phyloP scores from a whole-genome alignment of 2,329 filamentous ascomycete species.

The Alternaria novae-zelandiae region DNA sequence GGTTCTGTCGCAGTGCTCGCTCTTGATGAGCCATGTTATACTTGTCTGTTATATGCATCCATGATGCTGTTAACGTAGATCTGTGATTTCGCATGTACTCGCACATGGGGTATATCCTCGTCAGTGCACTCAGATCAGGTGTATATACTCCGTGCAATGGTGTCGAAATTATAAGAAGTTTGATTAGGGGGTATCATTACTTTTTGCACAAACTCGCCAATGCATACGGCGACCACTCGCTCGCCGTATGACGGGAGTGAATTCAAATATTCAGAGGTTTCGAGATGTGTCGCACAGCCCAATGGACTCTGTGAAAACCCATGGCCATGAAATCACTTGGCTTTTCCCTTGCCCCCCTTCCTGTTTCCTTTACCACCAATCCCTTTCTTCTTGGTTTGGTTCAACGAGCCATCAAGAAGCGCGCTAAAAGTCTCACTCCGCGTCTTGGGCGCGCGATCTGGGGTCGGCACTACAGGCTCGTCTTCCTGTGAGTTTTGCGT shows the following conservation, averaged over 20 bases:
- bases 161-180: not conserved
- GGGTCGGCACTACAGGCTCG: not conserved
- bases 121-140: not conserved
- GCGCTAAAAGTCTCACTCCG: constrained; percentile 34
- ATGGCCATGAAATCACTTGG: not conserved
- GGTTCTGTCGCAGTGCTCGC: not conserved
- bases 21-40: not conserved
- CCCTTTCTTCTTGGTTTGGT: constrained; percentile 18
- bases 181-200: not conserved
- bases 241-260: not conserved
- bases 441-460: constrained; percentile 23
- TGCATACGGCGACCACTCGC: not conserved
- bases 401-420: constrained; percentile 24
- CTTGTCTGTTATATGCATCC: not conserved
- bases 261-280: not conserved
- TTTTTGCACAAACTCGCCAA: not conserved
- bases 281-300: not conserved
- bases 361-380: not conserved
- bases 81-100: not conserved
- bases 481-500: constrained; percentile 1
- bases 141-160: not conserved
- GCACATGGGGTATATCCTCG: not conserved
- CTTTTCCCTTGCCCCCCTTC: not conserved
- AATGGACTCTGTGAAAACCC: not conserved
- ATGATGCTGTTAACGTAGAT: not conserved